These are phyloP conservation scores for Polychytrium aggregatum DNA, from an alignment of 192 early-diverging fungal species.

Conservation along the genomic window DNA sequence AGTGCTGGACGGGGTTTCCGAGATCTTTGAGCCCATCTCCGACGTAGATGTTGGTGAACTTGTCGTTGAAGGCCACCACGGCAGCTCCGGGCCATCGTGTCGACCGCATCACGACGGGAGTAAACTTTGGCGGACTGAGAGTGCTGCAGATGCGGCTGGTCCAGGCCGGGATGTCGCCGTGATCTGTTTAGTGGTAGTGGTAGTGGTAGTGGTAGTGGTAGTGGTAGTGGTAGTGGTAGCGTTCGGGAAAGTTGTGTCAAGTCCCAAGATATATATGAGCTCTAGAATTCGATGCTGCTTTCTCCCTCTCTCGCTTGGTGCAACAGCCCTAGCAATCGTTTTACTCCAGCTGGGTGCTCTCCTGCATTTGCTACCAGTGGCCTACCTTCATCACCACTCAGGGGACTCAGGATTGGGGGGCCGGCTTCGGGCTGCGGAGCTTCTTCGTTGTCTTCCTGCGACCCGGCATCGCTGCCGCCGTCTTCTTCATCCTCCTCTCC, in stretches of 20 bases:
- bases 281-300: no score
- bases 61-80: constrained; percentile 46
- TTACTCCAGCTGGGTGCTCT: no score
- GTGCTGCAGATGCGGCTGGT: constrained; percentile 26
- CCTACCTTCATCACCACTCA: constrained; percentile 38
- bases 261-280: no score
- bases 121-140: constrained; percentile 36
- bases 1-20: constrained; percentile 14
- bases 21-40: constrained; percentile 43
- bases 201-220: no score
- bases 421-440: constrained; percentile 39
- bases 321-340: no score
- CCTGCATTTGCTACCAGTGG: neutral
- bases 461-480: constrained; percentile 17
- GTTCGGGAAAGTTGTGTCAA: no score
- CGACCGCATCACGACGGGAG: constrained; percentile 34
- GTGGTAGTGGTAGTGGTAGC: no score
- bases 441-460: constrained; percentile 14
- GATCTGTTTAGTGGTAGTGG: constrained; percentile 10
- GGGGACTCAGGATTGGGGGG: constrained; percentile 25
- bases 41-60: constrained; percentile 51
- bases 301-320: no score
- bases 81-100: constrained; percentile 50
- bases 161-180: constrained; percentile 38
- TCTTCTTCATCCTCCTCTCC: constrained; percentile 23